Conservation (phyloP, 208 protist genomes). For the Endotrypanum monterogeii region DNA sequence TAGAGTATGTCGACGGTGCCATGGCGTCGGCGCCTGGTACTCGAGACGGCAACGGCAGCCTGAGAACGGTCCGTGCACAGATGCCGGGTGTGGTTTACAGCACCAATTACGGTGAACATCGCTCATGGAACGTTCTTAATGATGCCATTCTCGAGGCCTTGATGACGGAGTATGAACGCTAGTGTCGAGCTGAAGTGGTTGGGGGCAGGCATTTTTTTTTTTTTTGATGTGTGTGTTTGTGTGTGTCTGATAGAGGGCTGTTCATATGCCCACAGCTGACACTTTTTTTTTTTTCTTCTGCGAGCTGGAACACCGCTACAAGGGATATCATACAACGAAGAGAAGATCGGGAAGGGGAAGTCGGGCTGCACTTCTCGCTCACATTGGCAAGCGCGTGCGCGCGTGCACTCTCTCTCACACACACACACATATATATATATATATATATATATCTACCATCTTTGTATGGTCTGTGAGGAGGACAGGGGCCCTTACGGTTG, state of each 20-base stretch:
- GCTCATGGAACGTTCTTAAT: conserved; percentile 48
- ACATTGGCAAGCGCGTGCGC: too few species aligned
- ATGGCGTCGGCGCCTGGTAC: neutral
- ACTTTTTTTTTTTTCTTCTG: too few species aligned
- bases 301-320: too few species aligned
- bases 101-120: conserved; percentile 37
- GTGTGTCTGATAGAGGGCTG: too few species aligned
- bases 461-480: neutral
- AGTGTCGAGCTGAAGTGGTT: neutral
- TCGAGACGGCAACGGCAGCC: neutral
- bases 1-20: conserved; percentile 47
- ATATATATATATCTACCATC: neutral
- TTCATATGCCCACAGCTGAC: too few species aligned
- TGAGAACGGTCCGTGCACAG: neutral
- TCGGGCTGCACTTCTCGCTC: too few species aligned
- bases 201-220: neutral
- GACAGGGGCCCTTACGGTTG: neutral
- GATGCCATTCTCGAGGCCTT: conserved; percentile 39
- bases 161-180: conserved; percentile 26
- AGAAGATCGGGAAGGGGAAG: too few species aligned
- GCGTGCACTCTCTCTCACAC: neutral
- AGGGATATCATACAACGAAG: too few species aligned
- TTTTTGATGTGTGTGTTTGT: neutral
- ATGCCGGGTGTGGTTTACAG: conserved; percentile 24
- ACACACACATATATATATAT: neutral